Percentiles rank a stretch among this genome's conserved stretches.
phyloP scores from a whole-genome alignment of 352 stramenopile genomes.

The Phytophthora pinifolia region DNA sequence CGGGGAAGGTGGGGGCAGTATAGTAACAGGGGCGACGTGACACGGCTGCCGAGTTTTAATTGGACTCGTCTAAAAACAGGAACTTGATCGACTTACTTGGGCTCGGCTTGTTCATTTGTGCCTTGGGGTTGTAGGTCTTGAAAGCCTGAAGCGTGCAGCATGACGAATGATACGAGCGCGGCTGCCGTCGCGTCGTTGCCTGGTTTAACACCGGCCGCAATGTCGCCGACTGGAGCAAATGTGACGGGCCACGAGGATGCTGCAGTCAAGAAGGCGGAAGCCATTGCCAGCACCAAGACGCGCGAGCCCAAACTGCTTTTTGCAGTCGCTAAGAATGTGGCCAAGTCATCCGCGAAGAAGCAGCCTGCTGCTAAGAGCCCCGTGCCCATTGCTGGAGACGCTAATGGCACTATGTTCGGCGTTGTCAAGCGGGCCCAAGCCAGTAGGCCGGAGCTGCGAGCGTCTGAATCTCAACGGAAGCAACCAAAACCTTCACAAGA shows the following conservation, averaged over 20 bases:
- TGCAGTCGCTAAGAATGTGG: conserved; percentile 30
- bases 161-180: conserved; percentile 14
- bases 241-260: conserved; percentile 17
- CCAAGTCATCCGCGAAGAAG: conserved; percentile 24
- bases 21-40: conserved; percentile 11
- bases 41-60: background rate
- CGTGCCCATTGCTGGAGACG: background rate
- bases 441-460: conserved; percentile 15
- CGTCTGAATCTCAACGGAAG: background rate
- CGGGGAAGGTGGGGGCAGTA: conserved; percentile 16
- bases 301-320: conserved; percentile 32
- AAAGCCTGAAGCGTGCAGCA: background rate
- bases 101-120: background rate
- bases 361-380: conserved; percentile 12
- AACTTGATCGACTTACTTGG: conserved; percentile 2
- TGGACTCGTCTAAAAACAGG: conserved; percentile 10
- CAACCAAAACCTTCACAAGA: conserved; percentile 9
- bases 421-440: conserved; percentile 46
- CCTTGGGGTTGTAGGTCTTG: background rate
- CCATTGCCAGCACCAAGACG: conserved; percentile 5
- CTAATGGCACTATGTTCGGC: conserved; percentile 39
- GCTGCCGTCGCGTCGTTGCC: conserved; percentile 18
- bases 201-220: conserved; percentile 21
- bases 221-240: conserved; percentile 21
- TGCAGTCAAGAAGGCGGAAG: conserved; percentile 15